Evolutionary conservation across 768 basidiomycete genomes (phyloP).

Genomic region (Melanogaster broomeanus): DNA sequence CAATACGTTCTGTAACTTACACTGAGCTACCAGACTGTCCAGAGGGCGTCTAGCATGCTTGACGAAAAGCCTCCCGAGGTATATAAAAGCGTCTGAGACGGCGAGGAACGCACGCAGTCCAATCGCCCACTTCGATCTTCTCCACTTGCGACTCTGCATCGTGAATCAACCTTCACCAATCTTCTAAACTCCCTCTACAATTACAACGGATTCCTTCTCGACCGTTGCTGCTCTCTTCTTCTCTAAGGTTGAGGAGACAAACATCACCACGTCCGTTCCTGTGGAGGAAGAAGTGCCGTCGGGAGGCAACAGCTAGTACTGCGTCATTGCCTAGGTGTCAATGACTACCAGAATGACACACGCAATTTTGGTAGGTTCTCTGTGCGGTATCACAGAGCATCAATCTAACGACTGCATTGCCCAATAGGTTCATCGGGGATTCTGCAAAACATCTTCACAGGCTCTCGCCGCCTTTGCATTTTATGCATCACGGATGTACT

Average conservation of each 20-base stretch:
- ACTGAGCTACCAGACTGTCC: no score
- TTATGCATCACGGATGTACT: slow-evolving; percentile 8
- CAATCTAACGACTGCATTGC: background rate
- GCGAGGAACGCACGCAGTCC: background rate
- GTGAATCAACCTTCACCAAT: background rate
- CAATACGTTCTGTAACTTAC: background rate
- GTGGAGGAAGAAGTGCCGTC: slow-evolving; percentile 3
- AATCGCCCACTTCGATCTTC: slow-evolving; percentile 4
- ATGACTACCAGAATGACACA: no score
- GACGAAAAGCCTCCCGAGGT: background rate
- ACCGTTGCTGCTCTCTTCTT: background rate
- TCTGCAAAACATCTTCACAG: background rate
- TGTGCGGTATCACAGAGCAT: no score
- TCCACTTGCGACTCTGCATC: background rate
- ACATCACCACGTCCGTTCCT: no score
- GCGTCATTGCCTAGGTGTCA: slow-evolving; percentile 5
- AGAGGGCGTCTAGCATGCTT: background rate
- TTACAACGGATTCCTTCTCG: slow-evolving; percentile 6
- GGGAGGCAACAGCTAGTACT: slow-evolving; percentile 6
- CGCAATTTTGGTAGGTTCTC: no score
- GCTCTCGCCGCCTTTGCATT: background rate
- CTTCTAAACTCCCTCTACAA: background rate
- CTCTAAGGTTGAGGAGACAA: slow-evolving; percentile 4
- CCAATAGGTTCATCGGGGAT: background rate
- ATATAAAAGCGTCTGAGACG: background rate